Evolutionary conservation across 78 protist genomes (phyloP).

Genomic region (Emiliania huxleyi): DNA sequence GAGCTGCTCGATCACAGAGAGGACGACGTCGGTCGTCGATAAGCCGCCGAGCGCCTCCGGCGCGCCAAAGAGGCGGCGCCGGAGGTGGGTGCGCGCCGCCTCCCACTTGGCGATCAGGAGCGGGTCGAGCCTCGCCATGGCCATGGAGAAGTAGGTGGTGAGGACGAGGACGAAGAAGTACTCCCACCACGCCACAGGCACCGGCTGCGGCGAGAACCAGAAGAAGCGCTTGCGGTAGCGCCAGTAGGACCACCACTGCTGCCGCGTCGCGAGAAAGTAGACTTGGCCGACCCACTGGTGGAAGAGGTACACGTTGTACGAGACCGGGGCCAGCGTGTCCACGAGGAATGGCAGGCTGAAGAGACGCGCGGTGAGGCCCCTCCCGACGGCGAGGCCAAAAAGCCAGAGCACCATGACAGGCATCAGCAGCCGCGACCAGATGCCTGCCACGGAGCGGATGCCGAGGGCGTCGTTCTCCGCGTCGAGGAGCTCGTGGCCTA

Average conservation of each 20-base stretch:
- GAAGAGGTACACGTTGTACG: not conserved
- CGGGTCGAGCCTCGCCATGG: not conserved
- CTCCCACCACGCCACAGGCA: not conserved
- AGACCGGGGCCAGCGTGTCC: not conserved
- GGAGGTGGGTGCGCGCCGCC: too few relatives aligned
- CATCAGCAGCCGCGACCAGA: not conserved
- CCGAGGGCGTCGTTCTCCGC: too few relatives aligned
- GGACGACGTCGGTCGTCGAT: too few relatives aligned
- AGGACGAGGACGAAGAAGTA: not conserved
- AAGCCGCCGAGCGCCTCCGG: too few relatives aligned
- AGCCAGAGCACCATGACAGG: not conserved
- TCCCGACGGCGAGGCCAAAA: not conserved
- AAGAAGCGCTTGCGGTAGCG: not conserved
- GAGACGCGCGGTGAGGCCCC: not conserved
- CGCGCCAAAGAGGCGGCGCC: too few relatives aligned
- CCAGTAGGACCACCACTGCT: not conserved
- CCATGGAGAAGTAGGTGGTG: not conserved
- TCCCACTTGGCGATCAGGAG: not conserved
- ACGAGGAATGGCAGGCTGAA: not conserved
- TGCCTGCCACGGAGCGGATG: not conserved
- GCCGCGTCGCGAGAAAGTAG: not conserved
- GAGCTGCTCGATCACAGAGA: too few relatives aligned
- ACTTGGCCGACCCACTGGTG: not conserved
- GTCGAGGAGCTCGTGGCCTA: too few relatives aligned
- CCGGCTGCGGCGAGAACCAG: not conserved